These are phyloP conservation scores for Penicillium atrosanguineum DNA, from an alignment of 495 filamentous ascomycete genomes.

Conservation along the genomic window DNA sequence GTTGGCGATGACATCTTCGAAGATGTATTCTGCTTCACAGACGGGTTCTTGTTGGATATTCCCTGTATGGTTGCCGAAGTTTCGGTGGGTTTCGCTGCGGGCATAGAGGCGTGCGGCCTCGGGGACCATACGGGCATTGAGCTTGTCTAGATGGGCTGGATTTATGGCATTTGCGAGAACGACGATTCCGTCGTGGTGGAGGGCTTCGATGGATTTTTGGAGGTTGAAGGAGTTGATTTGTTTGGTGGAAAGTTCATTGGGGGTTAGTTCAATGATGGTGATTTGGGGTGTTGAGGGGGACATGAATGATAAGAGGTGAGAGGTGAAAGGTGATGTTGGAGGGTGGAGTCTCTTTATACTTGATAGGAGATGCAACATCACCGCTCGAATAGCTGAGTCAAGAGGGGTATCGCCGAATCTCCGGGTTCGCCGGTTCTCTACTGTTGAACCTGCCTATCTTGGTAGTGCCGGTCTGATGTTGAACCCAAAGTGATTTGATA, in stretches of 20 bases:
- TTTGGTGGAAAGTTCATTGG: slow-evolving; percentile 16
- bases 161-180: slow-evolving; percentile 48
- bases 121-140: slow-evolving; percentile 51
- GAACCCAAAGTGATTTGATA: neutral
- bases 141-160: slow-evolving; percentile 40
- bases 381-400: too few relatives aligned
- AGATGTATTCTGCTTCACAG: slow-evolving; percentile 37
- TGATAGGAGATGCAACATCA: neutral
- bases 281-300: neutral
- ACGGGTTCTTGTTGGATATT: slow-evolving; percentile 57
- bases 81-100: slow-evolving; percentile 39
- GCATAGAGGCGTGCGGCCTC: slow-evolving; percentile 46
- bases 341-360: too few relatives aligned
- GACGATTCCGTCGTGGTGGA: slow-evolving; percentile 53
- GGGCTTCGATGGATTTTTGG: slow-evolving; percentile 44
- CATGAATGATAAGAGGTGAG: neutral
- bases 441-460: neutral
- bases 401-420: neutral
- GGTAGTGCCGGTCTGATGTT: neutral
- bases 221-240: slow-evolving; percentile 40
- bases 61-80: slow-evolving; percentile 50
- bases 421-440: neutral
- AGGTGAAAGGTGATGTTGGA: too few relatives aligned
- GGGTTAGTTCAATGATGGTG: slow-evolving; percentile 15
- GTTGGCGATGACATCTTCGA: slow-evolving; percentile 43